Evolutionary conservation across 208 protist genomes (phyloP).

Genomic region (Herpetomonas tarakana): DNA sequence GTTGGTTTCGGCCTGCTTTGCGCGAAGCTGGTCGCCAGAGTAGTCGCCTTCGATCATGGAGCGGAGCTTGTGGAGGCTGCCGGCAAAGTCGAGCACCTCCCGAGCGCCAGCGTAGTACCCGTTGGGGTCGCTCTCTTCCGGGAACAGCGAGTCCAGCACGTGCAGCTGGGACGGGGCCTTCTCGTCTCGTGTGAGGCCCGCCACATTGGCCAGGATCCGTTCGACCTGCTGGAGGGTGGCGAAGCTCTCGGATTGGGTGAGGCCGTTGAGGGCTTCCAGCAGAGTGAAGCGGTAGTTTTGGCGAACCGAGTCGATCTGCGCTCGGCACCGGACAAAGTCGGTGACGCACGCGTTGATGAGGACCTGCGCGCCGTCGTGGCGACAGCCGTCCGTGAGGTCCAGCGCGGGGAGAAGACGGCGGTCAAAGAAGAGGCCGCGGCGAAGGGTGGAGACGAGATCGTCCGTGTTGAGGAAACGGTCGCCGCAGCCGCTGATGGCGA

Average conservation of each 20-base stretch:
- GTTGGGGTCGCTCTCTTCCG: conserved; percentile 35
- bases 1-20: conserved; percentile 3
- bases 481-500: conserved; percentile 83
- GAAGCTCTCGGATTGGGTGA: conserved; percentile 85
- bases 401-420: conserved; percentile 69
- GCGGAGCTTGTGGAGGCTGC: conserved; percentile 58
- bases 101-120: conserved; percentile 58
- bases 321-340: conserved; percentile 81
- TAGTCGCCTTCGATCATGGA: conserved; percentile 77
- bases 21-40: conserved; percentile 24
- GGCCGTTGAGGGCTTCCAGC: conserved; percentile 88
- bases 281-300: conserved; percentile 82
- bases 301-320: conserved; percentile 77
- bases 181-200: conserved; percentile 48
- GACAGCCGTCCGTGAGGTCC: conserved; percentile 80
- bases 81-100: conserved; percentile 55
- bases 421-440: conserved; percentile 82
- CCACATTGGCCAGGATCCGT: conserved; percentile 70
- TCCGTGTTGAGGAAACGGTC: conserved; percentile 79
- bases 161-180: conserved; percentile 44
- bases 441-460: conserved; percentile 78
- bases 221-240: conserved; percentile 71
- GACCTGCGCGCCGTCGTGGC: conserved; percentile 81
- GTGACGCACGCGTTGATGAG: conserved; percentile 84
- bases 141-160: conserved; percentile 64